Base-by-base conservation (phyloP, 495 filamentous ascomycete species). In the Opeltia flavorubescens region DNA sequence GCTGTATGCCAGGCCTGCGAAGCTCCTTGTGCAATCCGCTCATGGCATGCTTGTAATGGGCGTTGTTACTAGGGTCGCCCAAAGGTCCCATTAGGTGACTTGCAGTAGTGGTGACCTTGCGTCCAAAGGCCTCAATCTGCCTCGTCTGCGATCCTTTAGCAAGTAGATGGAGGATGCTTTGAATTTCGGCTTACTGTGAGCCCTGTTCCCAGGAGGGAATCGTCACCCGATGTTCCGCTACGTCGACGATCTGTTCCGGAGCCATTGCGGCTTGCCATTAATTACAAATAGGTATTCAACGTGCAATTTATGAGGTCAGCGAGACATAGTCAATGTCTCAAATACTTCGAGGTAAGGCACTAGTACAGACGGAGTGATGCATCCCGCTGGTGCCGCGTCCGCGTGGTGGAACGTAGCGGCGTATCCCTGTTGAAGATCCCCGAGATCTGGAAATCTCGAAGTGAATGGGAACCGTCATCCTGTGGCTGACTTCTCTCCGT, bases 71-170 rank as follows among this genome's bases (percentile, higher is more conserved):
- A 15, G 72, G 61, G 54, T 89, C 85, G 47, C 74, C 65, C 30
- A 76, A 55, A 24, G 81, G 80, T 43, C 76, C 80, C 44, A 94
- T 87, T 51, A 99, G 70, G 59, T 93, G 87, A 59, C 78, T 83
- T 33, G 91, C 93, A 15, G 91, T 96, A 20, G 85, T 86, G 23
- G 89, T 89, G 47, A 99, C 88, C 66, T 94, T 99, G 55, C 88
- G 77, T 44, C 86, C 78, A 65, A 99, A 95, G 30, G 88, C 86
- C 65, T 95, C 87, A 51, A 99, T 66, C 52, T 89, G 84, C 57
- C 86, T 80, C 36, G 86, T 76, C 89, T 96, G 60, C 53, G 52
- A 24, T 35, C 24, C 6, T 49, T n/a, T 51, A n/a, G 43, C 51
- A 48, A 44, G 54, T 57, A 30, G 28, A 41, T 7, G 9, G 27